Evolutionary conservation across 345 rosid species (phyloP).

Genomic region (Corchorus capsularis): DNA sequence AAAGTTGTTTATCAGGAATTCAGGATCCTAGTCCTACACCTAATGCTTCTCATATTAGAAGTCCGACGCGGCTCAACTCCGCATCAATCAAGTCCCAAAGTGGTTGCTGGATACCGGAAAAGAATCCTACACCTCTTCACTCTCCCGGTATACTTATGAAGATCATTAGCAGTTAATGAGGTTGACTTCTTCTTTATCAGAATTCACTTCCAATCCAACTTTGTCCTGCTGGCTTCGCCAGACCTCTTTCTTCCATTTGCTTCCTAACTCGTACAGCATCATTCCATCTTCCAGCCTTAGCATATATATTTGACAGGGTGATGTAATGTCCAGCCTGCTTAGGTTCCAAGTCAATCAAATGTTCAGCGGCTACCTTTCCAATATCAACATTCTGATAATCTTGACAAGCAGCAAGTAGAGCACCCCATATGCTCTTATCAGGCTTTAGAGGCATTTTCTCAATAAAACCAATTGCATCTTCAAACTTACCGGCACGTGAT

Average conservation of each 20-base stretch:
- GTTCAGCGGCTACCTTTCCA: slow-evolving; percentile 38
- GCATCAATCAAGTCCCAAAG: no score
- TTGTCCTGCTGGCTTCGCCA: slow-evolving; percentile 37
- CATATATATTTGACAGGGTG: slow-evolving; percentile 40
- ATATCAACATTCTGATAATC: slow-evolving; percentile 37
- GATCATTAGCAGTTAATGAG: neutral
- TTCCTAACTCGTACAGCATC: slow-evolving; percentile 38
- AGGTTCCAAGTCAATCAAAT: slow-evolving; percentile 42
- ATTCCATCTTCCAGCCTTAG: slow-evolving; percentile 43
- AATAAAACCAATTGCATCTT: slow-evolving; percentile 35
- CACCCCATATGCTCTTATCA: slow-evolving; percentile 40
- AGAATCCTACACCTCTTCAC: no score
- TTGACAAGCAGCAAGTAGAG: slow-evolving; percentile 38
- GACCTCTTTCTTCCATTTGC: slow-evolving; percentile 33
- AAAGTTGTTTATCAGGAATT: no score
- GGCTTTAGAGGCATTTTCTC: slow-evolving; percentile 36
- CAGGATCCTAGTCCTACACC: no score
- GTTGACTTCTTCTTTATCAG: neutral
- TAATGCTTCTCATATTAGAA: no score
- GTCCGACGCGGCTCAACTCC: no score
- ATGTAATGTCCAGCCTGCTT: slow-evolving; percentile 40
- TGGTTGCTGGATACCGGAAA: no score
- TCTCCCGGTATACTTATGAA: no score
- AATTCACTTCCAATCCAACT: slow-evolving; percentile 34
- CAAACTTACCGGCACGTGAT: slow-evolving; percentile 41